Percentiles rank a stretch among this genome's conserved stretches.
phyloP scores from a whole-genome alignment of 1,139 yeast species.

The Suhomyces guaymorum region DNA sequence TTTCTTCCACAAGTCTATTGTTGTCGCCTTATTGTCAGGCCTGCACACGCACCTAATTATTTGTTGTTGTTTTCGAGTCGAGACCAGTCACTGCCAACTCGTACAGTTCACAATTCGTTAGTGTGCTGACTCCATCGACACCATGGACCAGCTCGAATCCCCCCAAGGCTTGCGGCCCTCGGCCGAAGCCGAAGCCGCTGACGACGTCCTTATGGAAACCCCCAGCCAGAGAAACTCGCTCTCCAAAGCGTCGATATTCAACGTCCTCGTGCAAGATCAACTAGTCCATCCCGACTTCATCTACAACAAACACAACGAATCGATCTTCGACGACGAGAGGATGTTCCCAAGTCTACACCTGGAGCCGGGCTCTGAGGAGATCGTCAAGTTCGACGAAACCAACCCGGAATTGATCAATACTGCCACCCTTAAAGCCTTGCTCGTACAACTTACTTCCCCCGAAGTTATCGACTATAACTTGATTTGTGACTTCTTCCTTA shows the following conservation, averaged over 20 bases:
- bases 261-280: constrained; percentile 7
- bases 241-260: constrained; percentile 6
- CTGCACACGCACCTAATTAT: background rate
- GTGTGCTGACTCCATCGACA: background rate
- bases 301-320: constrained; percentile 43
- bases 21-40: background rate
- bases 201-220: background rate
- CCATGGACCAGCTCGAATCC: constrained; percentile 5
- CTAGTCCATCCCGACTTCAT: constrained; percentile 24
- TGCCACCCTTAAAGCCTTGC: constrained; percentile 53
- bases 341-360: constrained; percentile 36
- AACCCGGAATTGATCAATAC: constrained; percentile 39
- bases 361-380: constrained; percentile 18
- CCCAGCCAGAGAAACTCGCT: constrained; percentile 5
- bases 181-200: background rate
- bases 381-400: constrained; percentile 40
- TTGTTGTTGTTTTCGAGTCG: background rate
- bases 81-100: background rate
- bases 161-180: background rate
- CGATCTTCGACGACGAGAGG: constrained; percentile 41
- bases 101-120: no score
- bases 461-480: constrained; percentile 74
- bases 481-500: constrained; percentile 80
- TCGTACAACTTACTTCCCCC: constrained; percentile 79
- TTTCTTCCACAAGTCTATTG: background rate